Base-by-base conservation (phyloP, 495 filamentous ascomycete species). In the Sordaria brevicollis region DNA sequence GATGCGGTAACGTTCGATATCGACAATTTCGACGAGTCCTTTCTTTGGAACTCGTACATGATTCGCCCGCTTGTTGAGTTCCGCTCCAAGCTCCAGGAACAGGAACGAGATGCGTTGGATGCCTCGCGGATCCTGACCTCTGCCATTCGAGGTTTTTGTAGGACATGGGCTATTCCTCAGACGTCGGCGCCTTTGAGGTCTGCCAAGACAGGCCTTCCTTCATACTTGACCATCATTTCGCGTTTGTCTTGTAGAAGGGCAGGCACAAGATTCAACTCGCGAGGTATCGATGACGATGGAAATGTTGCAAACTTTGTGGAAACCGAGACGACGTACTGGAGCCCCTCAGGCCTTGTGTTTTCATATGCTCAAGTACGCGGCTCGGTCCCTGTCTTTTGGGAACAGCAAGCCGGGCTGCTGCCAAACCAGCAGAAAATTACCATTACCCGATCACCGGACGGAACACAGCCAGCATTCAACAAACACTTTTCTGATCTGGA, bases 21-120 rank as follows among this genome's bases (percentile, higher is more conserved):
- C 68, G 91, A 92, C 69, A 90, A 89, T 67, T 87, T 97, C 35
- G 92, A 99, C 79, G 89, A 92, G 70, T 90, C 91, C 7, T 97
- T 96, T 80, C 80, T 99, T 34, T 99, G 95, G 95, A 99, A 99
- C 73, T 93, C 92, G 10, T 96, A 95, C 80, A 98, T 99, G 94
- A 96, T 99, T 70, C 86, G 90, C 68, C 94, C 96, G 8, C 85
- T 99, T 67, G 89, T 98, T 43, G 84, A 90, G 67, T 98, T 99
- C 76, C 89, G 95, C 33, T 93, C 90, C 15, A 87, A 92, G 19
- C 82, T 99, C 21, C 85, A 90, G 17, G 84, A 84, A 21, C 84
- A 86, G 19, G 93, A 97, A 69, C 90, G 89, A 68, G 83, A 82
- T 29, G 88, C 86, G 29, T 83, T 99, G 17, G 95, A 99, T 81